Percentiles rank a stretch among this genome's conserved stretches.
These are phyloP conservation scores for Laburnicola sp. DNA, from an alignment of 2,329 filamentous ascomycete species.

Conservation along the genomic window DNA sequence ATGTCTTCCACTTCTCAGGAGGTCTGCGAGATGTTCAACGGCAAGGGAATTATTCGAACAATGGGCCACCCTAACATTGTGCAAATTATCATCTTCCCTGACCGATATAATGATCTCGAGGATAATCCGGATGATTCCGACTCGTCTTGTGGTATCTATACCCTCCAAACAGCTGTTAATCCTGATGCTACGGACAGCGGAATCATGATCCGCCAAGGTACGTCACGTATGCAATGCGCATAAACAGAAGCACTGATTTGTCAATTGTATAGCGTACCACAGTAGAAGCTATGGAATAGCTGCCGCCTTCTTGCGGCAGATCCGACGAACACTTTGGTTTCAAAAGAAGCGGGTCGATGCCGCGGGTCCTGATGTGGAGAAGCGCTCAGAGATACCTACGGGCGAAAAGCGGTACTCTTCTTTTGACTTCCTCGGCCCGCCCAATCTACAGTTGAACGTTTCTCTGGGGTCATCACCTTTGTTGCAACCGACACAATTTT, in stretches of 20 bases:
- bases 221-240: no score
- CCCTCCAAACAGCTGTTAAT: not conserved
- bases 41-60: slow-evolving; percentile 21
- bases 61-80: slow-evolving; percentile 15
- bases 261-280: not conserved
- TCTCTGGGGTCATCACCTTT: not conserved
- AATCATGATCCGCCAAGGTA: no score
- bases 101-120: not conserved
- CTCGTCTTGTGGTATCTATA: slow-evolving; percentile 1
- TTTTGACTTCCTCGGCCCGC: not conserved
- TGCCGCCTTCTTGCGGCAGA: not conserved
- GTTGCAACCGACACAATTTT: no score
- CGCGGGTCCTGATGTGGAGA: not conserved
- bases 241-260: no score
- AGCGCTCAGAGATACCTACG: not conserved
- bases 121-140: not conserved
- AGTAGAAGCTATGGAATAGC: not conserved
- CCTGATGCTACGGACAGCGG: no score
- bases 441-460: not conserved
- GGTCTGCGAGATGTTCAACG: slow-evolving; percentile 35
- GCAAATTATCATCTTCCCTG: slow-evolving; percentile 14
- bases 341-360: not conserved
- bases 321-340: not conserved
- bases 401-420: not conserved
- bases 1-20: slow-evolving; percentile 37